A percentile compares a stretch with the other conserved stretches of the same genome.
phyloP scores from a whole-genome alignment of 2,329 filamentous ascomycete species.

The Colletotrichum aenigma region DNA sequence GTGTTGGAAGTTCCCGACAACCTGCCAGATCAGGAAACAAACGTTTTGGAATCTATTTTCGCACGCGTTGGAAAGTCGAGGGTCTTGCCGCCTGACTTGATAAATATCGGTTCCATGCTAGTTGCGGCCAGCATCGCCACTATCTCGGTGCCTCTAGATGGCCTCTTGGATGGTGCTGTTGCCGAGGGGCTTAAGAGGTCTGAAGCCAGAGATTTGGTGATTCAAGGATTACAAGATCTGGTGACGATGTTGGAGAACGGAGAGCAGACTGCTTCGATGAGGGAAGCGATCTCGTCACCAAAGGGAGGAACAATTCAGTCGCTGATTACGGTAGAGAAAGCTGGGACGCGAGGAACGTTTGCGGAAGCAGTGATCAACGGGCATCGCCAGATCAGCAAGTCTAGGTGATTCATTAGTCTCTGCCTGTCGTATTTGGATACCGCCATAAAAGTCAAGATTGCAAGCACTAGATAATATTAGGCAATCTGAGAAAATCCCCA shows the following conservation, averaged over 20 bases:
- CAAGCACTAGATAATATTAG: background rate
- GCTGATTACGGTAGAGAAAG: background rate
- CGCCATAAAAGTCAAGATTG: background rate
- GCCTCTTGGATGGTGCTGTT: background rate
- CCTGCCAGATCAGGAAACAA: background rate
- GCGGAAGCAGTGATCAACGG: background rate
- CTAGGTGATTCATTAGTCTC: background rate
- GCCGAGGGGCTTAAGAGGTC: background rate
- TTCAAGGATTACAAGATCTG: background rate
- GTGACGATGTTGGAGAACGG: background rate
- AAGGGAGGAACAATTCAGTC: background rate
- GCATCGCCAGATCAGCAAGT: background rate
- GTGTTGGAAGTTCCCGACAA: background rate
- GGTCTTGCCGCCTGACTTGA: background rate
- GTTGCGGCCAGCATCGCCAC: background rate
- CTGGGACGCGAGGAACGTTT: background rate
- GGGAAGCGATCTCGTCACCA: background rate
- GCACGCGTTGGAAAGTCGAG: background rate
- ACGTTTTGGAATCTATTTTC: background rate
- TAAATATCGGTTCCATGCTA: background rate
- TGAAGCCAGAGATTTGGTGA: background rate
- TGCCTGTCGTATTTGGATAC: background rate
- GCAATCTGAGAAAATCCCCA: background rate
- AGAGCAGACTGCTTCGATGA: background rate
- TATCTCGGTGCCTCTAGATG: background rate